phyloP scores from a whole-genome alignment of 2,329 filamentous ascomycete species.

The Gaeumannomyces sp. region DNA sequence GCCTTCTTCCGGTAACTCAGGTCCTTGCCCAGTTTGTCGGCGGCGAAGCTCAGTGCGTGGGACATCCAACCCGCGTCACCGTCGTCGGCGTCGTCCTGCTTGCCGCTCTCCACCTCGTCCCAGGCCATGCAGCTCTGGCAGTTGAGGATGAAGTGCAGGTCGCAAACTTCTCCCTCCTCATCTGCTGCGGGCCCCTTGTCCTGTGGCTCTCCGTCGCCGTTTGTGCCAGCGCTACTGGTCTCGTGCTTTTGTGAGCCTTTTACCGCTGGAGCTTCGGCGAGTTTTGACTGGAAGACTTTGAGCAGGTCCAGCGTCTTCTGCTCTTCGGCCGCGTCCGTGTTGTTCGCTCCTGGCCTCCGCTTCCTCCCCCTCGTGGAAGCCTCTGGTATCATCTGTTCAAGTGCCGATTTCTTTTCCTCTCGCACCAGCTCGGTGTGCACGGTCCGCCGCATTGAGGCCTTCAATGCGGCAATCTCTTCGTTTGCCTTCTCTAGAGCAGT shows the following conservation, averaged over 20 bases:
- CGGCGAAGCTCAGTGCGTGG: slow-evolving; percentile 78
- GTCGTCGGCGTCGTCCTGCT: slow-evolving; percentile 47
- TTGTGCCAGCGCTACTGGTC: slow-evolving; percentile 14
- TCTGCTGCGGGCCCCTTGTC: slow-evolving; percentile 11
- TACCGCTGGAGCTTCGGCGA: slow-evolving; percentile 34
- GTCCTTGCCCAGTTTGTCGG: slow-evolving; percentile 87
- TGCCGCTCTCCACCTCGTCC: slow-evolving; percentile 56
- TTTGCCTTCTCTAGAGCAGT: slow-evolving; percentile 63
- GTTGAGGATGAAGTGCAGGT: slow-evolving; percentile 91
- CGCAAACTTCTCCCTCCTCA: slow-evolving; percentile 68
- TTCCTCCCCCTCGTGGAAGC: slow-evolving; percentile 67
- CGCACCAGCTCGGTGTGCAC: slow-evolving; percentile 42
- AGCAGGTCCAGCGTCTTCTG: slow-evolving; percentile 63
- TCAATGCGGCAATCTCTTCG: slow-evolving; percentile 73
- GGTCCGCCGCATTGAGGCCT: slow-evolving; percentile 72
- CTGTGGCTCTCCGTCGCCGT: slow-evolving; percentile 14
- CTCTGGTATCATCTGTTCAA: slow-evolving; percentile 69
- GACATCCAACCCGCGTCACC: slow-evolving; percentile 64
- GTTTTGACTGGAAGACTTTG: slow-evolving; percentile 70
- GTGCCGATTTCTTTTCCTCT: slow-evolving; percentile 57
- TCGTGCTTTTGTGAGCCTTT: background rate
- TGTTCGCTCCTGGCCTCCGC: slow-evolving; percentile 52
- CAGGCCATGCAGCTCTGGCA: slow-evolving; percentile 88
- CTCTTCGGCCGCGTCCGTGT: slow-evolving; percentile 48
- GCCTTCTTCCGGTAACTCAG: slow-evolving; percentile 85